Evolutionary conservation across 192 early-diverging fungal species (phyloP).

Genomic region (Diversispora eburnea): DNA sequence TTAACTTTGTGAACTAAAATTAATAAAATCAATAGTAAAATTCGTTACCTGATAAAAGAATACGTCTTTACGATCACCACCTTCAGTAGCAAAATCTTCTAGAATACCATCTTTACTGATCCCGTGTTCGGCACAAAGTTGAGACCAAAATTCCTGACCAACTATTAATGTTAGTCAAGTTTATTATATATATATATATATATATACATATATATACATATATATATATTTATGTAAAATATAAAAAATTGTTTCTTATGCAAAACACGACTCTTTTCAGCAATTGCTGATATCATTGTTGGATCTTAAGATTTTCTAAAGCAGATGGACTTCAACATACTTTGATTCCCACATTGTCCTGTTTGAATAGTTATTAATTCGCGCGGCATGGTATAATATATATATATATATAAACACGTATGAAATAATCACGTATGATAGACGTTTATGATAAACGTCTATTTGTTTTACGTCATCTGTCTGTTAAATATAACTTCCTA

Average conservation of each 20-base stretch:
- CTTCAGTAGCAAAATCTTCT: slow-evolving; percentile 85
- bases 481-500: too few relatives aligned
- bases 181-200: neutral
- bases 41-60: slow-evolving; percentile 89
- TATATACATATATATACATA: neutral
- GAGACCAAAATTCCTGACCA: slow-evolving; percentile 92
- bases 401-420: neutral
- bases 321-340: slow-evolving; percentile 40
- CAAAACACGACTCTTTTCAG: too few relatives aligned
- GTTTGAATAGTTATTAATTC: slow-evolving; percentile 97
- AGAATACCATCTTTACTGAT: slow-evolving; percentile 92
- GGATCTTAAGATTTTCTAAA: too few relatives aligned
- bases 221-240: too few relatives aligned
- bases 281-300: too few relatives aligned
- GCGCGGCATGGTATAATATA: slow-evolving; percentile 59
- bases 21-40: neutral
- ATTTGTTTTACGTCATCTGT: too few relatives aligned
- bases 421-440: too few relatives aligned
- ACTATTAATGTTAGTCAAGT: slow-evolving; percentile 48
- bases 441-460: too few relatives aligned
- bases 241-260: too few relatives aligned
- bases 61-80: slow-evolving; percentile 93
- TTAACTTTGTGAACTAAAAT: neutral
- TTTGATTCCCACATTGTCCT: slow-evolving; percentile 98
- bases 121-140: slow-evolving; percentile 92